Percentiles rank a stretch among this genome's conserved stretches.
These are phyloP conservation scores for Galerina marginata DNA, from an alignment of 768 basidiomycete species.

Conservation along the genomic window DNA sequence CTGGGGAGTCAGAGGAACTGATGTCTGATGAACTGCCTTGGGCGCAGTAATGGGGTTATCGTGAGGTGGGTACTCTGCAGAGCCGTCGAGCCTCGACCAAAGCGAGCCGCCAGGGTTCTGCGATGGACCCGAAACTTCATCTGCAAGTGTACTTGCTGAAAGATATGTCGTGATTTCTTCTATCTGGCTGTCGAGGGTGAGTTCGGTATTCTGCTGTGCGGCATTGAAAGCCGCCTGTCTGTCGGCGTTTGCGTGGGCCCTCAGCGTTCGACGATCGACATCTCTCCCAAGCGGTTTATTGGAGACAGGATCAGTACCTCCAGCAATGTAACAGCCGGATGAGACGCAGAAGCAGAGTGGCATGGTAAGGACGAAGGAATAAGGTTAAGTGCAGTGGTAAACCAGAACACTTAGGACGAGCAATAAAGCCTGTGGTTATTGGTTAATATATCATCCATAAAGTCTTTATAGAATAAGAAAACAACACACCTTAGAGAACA, in stretches of 20 bases:
- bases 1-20: no score
- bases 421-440: not conserved
- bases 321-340: not conserved
- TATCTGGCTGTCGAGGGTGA: not conserved
- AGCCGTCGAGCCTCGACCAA: constrained; percentile 3
- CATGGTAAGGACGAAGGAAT: constrained; percentile 2
- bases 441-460: not conserved
- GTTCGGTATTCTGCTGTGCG: constrained; percentile 4
- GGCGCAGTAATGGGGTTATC: not conserved
- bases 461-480: not conserved
- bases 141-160: constrained; percentile 1
- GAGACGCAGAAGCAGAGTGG: constrained; percentile 6
- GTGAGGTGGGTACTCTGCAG: not conserved
- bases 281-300: not conserved
- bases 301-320: constrained; percentile 1
- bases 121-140: constrained; percentile 1
- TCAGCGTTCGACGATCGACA: not conserved
- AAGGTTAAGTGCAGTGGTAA: not conserved
- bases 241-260: constrained; percentile 1
- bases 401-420: not conserved
- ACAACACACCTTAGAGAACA: not conserved
- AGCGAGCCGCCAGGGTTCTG: constrained; percentile 9
- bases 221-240: not conserved
- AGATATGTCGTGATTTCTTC: constrained; percentile 5
- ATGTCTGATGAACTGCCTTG: not conserved